Percentiles rank a stretch among this genome's conserved stretches.
These are phyloP conservation scores for Auriscalpium orientale DNA, from an alignment of 768 basidiomycete species.

Conservation along the genomic window DNA sequence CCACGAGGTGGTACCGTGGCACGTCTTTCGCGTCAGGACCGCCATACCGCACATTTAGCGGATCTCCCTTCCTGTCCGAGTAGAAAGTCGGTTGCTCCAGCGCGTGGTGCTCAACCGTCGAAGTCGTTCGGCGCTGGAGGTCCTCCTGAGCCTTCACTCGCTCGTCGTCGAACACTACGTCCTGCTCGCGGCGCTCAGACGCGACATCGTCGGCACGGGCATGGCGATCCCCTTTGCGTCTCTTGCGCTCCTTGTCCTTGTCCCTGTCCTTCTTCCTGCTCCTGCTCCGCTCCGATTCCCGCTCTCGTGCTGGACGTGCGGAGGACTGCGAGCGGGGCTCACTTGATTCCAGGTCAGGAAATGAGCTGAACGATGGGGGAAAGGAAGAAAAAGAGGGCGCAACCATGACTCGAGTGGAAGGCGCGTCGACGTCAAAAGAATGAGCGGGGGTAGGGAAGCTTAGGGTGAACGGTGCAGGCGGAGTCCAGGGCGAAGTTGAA, in stretches of 20 bases:
- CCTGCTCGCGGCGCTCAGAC: not conserved
- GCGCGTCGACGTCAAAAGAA: too few relatives aligned
- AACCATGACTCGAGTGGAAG: conserved; percentile 27
- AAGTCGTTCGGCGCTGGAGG: conserved; percentile 18
- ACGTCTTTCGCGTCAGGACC: conserved; percentile 10
- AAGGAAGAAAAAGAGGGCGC: conserved; percentile 56
- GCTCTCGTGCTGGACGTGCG: not conserved
- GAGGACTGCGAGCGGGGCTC: conserved; percentile 6
- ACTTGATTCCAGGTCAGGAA: conserved; percentile 49
- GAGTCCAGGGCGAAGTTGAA: too few relatives aligned
- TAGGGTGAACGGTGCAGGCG: too few relatives aligned
- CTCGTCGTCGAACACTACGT: conserved; percentile 21
- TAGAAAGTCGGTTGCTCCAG: conserved; percentile 38
- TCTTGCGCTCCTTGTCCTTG: conserved; percentile 24
- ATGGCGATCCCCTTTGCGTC: conserved; percentile 5
- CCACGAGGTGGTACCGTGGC: conserved; percentile 12
- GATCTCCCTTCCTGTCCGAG: conserved; percentile 36
- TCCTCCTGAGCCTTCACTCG: conserved; percentile 29
- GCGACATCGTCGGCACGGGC: too few relatives aligned
- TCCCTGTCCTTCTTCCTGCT: conserved; percentile 10
- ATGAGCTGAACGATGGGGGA: conserved; percentile 61
- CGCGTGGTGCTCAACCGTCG: conserved; percentile 16
- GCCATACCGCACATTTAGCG: conserved; percentile 13
- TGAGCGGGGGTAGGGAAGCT: too few relatives aligned
- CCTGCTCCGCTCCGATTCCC: too few relatives aligned